Evolutionary conservation across 139 green algal species (phyloP), one percentile per base, ranked within the genome.

Genomic region (Micromonas commoda): DNA sequence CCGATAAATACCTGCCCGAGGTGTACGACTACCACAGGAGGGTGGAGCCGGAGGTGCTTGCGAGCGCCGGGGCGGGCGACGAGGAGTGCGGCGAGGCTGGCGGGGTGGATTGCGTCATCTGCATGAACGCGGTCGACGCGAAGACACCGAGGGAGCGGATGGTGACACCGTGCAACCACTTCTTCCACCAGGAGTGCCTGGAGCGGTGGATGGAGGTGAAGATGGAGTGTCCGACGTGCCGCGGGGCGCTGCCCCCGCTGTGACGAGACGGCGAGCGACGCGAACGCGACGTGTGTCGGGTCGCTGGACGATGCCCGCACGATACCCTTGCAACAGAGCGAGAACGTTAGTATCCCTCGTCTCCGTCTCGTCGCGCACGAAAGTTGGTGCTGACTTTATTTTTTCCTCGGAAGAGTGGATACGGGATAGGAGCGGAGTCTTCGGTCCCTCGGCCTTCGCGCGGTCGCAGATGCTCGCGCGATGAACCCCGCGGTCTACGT

Each of bases 151-250:
- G 13, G 0, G 57, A 78, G 0, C 80, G 87, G 26, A 64, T 76
- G 31, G 69, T 97, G 29, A 96, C 92, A 3, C 92, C 92, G 0
- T 97, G 92, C 72, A 78, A 89, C 63, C 92, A 97, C 81, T 88
- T 94, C 71, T 97, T 96, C 80, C 92, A 97, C 77, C 53, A 73
- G 0, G 53, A 84, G 1, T 97, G 92, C 79, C 78, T 97, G 61
- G 64, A 87, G 63, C 83, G 83, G 0, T 97, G 92, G 92, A 94
- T 97, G 86, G 85, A 90, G n/a, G 82, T 96, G 31, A 96, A 97
- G 73, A 87, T 88, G 78, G 88, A 92, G 78, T 97, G 92, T 81
- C 93, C 92, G 2, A 95, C 87, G 1, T 97, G 92, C 85, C 82
- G 92, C 20, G 73, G 84, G 0, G 51, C 52, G 23, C 81, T 96